Evolutionary conservation across 2,329 filamentous ascomycete species (phyloP).

Genomic region (Fusarium nanum): DNA sequence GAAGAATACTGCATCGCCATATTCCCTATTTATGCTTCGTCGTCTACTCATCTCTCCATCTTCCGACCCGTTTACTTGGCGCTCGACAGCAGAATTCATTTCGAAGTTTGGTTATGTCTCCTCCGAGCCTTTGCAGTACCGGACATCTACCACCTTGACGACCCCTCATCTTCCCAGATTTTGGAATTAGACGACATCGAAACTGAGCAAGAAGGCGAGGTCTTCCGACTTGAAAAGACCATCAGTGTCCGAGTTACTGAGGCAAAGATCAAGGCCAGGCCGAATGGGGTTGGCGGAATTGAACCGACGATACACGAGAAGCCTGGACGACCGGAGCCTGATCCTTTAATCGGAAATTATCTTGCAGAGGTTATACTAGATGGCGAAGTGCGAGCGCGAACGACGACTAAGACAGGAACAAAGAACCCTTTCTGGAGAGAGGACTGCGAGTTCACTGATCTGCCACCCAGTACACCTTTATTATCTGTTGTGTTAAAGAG

Average conservation of each 20-base stretch:
- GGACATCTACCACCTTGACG: conserved; percentile 80
- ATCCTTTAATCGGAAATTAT: conserved; percentile 73
- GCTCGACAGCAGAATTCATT: conserved; percentile 87
- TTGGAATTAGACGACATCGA: conserved; percentile 55
- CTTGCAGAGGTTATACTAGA: conserved; percentile 84
- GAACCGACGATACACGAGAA: conserved; percentile 38
- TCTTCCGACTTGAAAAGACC: conserved; percentile 72
- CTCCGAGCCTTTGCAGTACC: conserved; percentile 91
- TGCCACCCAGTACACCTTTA: conserved; percentile 75
- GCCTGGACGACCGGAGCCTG: conserved; percentile 48
- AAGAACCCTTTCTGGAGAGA: conserved; percentile 86
- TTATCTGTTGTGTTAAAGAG: conserved; percentile 79
- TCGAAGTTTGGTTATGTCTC: conserved; percentile 97
- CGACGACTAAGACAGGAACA: conserved; percentile 76
- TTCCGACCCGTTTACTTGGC: conserved; percentile 91
- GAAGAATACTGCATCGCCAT: conserved; percentile 95
- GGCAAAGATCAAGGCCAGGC: conserved; percentile 66
- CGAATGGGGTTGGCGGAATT: conserved; percentile 37
- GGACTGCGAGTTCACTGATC: conserved; percentile 79
- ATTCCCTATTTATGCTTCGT: conserved; percentile 89
- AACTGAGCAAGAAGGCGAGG: conserved; percentile 58
- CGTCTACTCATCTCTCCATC: conserved; percentile 77
- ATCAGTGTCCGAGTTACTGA: conserved; percentile 70
- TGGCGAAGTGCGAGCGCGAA: conserved; percentile 81
- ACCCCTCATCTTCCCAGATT: conserved; percentile 57